Percentiles rank a stretch among this genome's conserved stretches.
These are phyloP conservation scores for Lunasporangiospora selenospora DNA, from an alignment of 192 early-diverging fungal genomes.

Conservation along the genomic window DNA sequence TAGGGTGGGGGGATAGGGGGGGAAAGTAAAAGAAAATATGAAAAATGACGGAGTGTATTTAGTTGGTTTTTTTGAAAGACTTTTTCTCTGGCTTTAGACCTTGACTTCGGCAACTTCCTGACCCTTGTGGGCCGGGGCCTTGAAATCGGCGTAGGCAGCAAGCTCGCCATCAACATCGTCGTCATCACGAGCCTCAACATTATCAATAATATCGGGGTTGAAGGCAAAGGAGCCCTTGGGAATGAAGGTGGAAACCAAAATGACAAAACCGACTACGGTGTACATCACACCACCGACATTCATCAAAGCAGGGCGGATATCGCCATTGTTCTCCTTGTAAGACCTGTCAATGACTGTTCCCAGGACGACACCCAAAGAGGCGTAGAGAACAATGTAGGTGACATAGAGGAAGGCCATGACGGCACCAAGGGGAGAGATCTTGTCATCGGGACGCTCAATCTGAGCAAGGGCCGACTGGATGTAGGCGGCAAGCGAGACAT, in stretches of 20 bases:
- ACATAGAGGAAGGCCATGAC: slow-evolving; percentile 67
- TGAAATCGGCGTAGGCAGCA: not conserved
- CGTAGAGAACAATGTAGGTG: slow-evolving; percentile 58
- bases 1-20: too few species aligned
- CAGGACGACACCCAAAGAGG: slow-evolving; percentile 46
- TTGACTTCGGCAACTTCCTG: not conserved
- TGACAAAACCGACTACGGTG: slow-evolving; percentile 48
- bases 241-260: slow-evolving; percentile 59
- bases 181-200: slow-evolving; percentile 21
- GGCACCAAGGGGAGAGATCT: slow-evolving; percentile 54
- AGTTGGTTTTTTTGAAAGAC: too few species aligned
- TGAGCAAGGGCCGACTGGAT: slow-evolving; percentile 51
- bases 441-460: slow-evolving; percentile 36
- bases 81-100: slow-evolving; percentile 3
- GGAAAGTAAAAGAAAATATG: too few species aligned
- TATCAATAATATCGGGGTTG: slow-evolving; percentile 45
- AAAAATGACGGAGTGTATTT: too few species aligned
- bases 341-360: slow-evolving; percentile 49
- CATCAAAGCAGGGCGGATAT: slow-evolving; percentile 41
- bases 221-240: slow-evolving; percentile 59
- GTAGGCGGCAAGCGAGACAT: slow-evolving; percentile 62
- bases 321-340: not conserved
- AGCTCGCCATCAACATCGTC: slow-evolving; percentile 20
- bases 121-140: not conserved
- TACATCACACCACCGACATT: slow-evolving; percentile 56